Conservation (phyloP, 2,329 filamentous ascomycete genomes). For the Sporothrix dimorphospora region DNA sequence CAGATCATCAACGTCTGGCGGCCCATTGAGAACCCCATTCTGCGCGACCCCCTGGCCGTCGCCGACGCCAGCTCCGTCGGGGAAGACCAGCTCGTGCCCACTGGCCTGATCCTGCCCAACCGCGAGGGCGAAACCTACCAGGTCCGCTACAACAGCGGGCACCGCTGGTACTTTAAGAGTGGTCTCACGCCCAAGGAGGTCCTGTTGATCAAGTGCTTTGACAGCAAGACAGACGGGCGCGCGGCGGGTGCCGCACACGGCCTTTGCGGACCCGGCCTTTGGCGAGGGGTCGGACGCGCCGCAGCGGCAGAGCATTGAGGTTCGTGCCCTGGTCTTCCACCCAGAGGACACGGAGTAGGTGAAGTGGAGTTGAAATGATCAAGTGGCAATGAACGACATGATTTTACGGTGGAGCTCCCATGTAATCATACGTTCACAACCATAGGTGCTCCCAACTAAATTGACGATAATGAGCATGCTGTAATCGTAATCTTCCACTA, state of each 20-base stretch:
- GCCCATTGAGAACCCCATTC: slow-evolving; percentile 51
- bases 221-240: slow-evolving; percentile 45
- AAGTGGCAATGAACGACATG: too few relatives aligned
- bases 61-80: slow-evolving; percentile 54
- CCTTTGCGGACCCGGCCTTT: slow-evolving; percentile 52
- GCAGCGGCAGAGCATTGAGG: slow-evolving; percentile 59
- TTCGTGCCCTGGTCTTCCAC: slow-evolving; percentile 55
- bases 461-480: too few relatives aligned
- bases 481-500: too few relatives aligned
- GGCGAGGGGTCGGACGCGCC: slow-evolving; percentile 39
- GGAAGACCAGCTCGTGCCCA: slow-evolving; percentile 54
- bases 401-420: too few relatives aligned
- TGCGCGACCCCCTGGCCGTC: slow-evolving; percentile 58
- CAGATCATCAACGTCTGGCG: slow-evolving; percentile 61
- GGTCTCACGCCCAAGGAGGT: slow-evolving; percentile 31
- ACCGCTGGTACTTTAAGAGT: slow-evolving; percentile 33
- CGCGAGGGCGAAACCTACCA: slow-evolving; percentile 54
- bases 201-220: slow-evolving; percentile 34
- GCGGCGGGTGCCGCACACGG: slow-evolving; percentile 57
- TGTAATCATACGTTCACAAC: too few relatives aligned
- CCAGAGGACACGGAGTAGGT: slow-evolving; percentile 19
- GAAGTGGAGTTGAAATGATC: too few relatives aligned
- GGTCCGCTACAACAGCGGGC: slow-evolving; percentile 37
- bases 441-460: too few relatives aligned
- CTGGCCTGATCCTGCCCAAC: slow-evolving; percentile 55